These are phyloP conservation scores for Hypoxylon sp. DNA, from an alignment of 2,329 filamentous ascomycete species.

Conservation along the genomic window DNA sequence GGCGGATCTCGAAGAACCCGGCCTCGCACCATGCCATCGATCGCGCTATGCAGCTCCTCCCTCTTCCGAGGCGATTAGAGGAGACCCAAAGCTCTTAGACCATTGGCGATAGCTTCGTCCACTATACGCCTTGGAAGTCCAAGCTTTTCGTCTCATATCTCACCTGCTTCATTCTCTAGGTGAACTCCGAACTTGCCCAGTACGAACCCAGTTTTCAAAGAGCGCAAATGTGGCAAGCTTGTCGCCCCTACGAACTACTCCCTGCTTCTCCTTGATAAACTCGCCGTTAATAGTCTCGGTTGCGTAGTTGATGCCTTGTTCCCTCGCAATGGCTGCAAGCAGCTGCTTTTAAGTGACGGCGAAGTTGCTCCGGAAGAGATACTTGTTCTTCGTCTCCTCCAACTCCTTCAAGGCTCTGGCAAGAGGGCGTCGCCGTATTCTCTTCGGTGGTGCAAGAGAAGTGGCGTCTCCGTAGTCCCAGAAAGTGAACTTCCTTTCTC, in stretches of 20 bases:
- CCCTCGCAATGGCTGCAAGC: conserved; percentile 62
- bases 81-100: background rate
- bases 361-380: conserved; percentile 53
- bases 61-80: background rate
- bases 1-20: background rate
- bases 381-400: conserved; percentile 52
- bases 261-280: conserved; percentile 50
- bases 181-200: conserved; percentile 51
- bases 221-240: conserved; percentile 45
- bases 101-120: conserved; percentile 29
- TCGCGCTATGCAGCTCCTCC: background rate
- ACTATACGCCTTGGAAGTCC: conserved; percentile 47
- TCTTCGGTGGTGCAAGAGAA: conserved; percentile 54
- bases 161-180: conserved; percentile 51
- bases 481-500: conserved; percentile 44
- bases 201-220: conserved; percentile 52
- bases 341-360: conserved; percentile 51
- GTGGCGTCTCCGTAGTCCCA: conserved; percentile 52
- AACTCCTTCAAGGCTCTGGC: conserved; percentile 47
- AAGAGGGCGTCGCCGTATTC: conserved; percentile 51
- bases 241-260: conserved; percentile 45
- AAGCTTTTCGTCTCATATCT: conserved; percentile 51
- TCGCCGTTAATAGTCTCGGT: conserved; percentile 47
- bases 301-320: conserved; percentile 58
- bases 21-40: background rate